phyloP scores from a whole-genome alignment of 2,329 filamentous ascomycete species.

The Stagonosporopsis vannaccii region DNA sequence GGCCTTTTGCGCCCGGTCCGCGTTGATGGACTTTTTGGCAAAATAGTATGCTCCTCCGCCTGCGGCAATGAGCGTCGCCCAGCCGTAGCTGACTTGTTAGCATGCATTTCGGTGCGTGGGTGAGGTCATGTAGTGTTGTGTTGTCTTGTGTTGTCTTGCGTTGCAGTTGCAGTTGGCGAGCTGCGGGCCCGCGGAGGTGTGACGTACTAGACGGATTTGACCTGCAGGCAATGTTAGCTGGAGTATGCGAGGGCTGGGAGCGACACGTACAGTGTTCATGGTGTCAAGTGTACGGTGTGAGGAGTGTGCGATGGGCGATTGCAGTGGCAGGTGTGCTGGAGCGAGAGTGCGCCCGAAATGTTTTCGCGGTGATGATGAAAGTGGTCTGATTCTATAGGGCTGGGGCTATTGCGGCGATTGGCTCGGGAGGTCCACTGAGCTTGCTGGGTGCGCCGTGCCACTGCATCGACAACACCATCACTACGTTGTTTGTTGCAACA shows the following conservation, averaged over 20 bases:
- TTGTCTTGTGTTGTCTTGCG: background rate
- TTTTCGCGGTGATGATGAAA: conserved; percentile 35
- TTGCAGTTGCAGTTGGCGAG: background rate
- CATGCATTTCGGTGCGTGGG: too few relatives aligned
- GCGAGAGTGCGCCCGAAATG: conserved; percentile 18
- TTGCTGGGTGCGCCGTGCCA: background rate
- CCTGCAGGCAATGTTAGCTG: conserved; percentile 50
- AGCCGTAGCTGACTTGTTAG: conserved; percentile 74
- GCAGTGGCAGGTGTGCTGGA: background rate
- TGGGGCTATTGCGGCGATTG: conserved; percentile 26
- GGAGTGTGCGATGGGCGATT: background rate
- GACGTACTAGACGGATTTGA: conserved; percentile 66
- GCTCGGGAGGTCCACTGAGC: background rate
- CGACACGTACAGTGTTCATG: conserved; percentile 62
- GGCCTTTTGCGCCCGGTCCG: conserved; percentile 79
- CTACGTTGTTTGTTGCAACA: background rate
- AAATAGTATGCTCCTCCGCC: conserved; percentile 95
- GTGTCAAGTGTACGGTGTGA: conserved; percentile 4
- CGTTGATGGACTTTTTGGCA: conserved; percentile 93
- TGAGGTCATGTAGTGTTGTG: background rate
- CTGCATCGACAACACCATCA: background rate
- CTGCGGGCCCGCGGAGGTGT: conserved; percentile 12
- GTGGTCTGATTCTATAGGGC: conserved; percentile 39
- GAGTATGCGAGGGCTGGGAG: background rate
- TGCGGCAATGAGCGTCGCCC: conserved; percentile 84